Conservation (phyloP, 345 rosid species). For the Schrenkiella parvula region DNA sequence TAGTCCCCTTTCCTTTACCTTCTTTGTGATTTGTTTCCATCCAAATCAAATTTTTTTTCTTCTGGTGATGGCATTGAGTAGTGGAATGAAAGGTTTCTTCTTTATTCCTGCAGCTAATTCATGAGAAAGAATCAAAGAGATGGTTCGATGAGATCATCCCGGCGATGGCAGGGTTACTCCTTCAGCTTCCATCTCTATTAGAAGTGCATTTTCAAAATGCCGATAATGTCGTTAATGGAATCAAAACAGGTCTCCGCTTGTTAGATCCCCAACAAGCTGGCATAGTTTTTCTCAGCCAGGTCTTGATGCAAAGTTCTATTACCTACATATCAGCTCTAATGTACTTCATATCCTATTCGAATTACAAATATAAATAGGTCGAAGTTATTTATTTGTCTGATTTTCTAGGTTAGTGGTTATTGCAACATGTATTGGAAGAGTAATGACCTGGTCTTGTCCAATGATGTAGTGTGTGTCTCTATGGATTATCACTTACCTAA, state of each 20-base stretch:
- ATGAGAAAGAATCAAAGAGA: conserved; percentile 44
- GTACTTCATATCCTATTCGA: too few relatives aligned
- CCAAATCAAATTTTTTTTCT: background rate
- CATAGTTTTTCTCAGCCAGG: conserved; percentile 79
- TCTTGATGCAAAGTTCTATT: conserved; percentile 14
- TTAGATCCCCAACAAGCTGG: conserved; percentile 65
- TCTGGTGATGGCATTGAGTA: conserved; percentile 4
- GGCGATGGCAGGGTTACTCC: conserved; percentile 53
- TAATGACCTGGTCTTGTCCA: background rate
- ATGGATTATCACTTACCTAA: background rate
- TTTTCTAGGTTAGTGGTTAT: background rate
- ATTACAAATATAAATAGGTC: too few relatives aligned
- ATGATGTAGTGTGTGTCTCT: conserved; percentile 5
- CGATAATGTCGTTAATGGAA: conserved; percentile 29
- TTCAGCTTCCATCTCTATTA: conserved; percentile 57
- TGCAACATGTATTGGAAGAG: background rate
- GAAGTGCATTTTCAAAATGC: conserved; percentile 63
- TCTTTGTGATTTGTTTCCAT: background rate
- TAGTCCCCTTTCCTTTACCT: background rate
- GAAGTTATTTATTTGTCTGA: background rate
- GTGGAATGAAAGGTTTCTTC: background rate
- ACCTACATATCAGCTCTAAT: background rate
- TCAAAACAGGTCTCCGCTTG: conserved; percentile 53
- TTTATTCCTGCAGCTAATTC: conserved; percentile 41
- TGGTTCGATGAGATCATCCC: conserved; percentile 76